Conservation (phyloP, 306 rosid species). For the Sicyos baderoa region DNA sequence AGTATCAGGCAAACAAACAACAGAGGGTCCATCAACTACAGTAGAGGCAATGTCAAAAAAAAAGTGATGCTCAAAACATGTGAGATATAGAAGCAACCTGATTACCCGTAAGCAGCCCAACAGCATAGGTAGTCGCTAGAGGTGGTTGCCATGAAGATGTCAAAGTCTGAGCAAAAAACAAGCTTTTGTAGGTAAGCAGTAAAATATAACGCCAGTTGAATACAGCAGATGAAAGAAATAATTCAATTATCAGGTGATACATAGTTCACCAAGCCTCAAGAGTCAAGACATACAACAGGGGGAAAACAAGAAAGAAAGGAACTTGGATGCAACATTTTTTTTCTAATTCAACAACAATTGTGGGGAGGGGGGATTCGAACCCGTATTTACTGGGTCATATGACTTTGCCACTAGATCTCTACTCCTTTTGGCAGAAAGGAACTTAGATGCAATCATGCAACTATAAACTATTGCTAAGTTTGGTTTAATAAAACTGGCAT, state of each 20-base stretch:
- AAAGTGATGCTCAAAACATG: not conserved
- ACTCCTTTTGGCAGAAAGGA: no score
- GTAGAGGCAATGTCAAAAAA: not conserved
- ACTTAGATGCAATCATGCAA: no score
- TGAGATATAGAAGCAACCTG: constrained; percentile 41
- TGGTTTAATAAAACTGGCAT: not conserved
- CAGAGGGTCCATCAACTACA: not conserved
- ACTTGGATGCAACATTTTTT: not conserved
- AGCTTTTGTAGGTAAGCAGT: not conserved
- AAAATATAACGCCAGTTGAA: constrained; percentile 6
- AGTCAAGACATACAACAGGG: not conserved
- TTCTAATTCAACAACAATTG: no score
- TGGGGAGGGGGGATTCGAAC: no score
- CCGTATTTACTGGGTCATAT: no score
- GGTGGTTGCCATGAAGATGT: constrained; percentile 58
- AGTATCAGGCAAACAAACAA: not conserved
- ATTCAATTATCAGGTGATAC: not conserved
- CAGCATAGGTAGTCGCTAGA: constrained; percentile 46
- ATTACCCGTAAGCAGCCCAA: constrained; percentile 68
- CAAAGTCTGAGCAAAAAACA: constrained; percentile 53
- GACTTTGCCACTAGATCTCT: no score
- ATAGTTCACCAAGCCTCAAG: not conserved
- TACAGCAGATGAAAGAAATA: not conserved
- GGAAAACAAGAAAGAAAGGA: not conserved
- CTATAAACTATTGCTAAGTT: not conserved